Percentiles rank a stretch among this genome's conserved stretches.
Evolutionary conservation across 129 eudicot genomes (phyloP).

Genomic region (Rutidosis leptorrhynchoides): DNA sequence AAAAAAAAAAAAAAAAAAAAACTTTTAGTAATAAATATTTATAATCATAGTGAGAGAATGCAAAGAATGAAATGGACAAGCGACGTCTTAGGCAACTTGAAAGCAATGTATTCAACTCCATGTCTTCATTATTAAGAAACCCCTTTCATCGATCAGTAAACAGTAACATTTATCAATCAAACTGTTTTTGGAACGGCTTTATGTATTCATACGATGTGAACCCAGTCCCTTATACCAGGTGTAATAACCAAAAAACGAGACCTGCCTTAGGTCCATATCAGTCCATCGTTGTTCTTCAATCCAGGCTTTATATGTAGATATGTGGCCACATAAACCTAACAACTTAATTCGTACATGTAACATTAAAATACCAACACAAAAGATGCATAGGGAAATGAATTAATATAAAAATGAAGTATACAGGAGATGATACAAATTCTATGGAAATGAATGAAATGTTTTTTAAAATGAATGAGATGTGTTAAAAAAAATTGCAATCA

Average conservation of each 20-base stretch:
- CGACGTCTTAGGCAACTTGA: conserved; percentile 33
- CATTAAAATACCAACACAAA: neutral
- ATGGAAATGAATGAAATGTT: too few species aligned
- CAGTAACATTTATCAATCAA: neutral
- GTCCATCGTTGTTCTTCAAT: neutral
- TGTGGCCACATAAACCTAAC: neutral
- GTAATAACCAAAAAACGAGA: neutral
- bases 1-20: too few species aligned
- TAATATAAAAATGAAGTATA: neutral
- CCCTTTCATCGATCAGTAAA: neutral
- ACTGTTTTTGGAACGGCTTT: neutral
- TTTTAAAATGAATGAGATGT: conserved; percentile 32
- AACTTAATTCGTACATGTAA: neutral
- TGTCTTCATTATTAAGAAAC: conserved; percentile 11
- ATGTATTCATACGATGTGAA: neutral
- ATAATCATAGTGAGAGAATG: too few species aligned
- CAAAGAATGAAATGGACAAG: conserved; percentile 25
- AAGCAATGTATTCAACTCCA: conserved; percentile 27
- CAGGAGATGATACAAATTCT: conserved; percentile 5
- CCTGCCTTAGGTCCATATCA: neutral
- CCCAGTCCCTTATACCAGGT: neutral
- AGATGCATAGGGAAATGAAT: neutral
- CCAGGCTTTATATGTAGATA: neutral
- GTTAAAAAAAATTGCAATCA: neutral
- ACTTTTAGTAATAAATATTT: too few species aligned